Conservation (phyloP, 2,329 filamentous ascomycete species). For the Fusarium cyanostomum region DNA sequence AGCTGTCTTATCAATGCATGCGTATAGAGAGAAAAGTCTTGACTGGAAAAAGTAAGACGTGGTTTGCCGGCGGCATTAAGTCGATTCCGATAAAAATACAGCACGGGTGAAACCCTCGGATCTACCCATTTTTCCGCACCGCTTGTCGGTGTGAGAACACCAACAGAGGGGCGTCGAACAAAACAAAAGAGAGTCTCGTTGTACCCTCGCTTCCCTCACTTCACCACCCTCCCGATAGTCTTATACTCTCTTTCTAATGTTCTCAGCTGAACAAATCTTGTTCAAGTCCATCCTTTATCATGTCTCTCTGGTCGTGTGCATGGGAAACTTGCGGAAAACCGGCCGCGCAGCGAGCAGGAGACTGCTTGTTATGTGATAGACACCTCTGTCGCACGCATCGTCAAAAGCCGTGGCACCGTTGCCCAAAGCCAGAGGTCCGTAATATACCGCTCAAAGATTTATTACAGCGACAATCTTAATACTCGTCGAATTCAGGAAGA, state of each 20-base stretch:
- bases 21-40: no score
- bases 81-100: no score
- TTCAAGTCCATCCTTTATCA: background rate
- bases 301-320: constrained; percentile 6
- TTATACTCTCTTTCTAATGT: background rate
- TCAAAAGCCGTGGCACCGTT: constrained; percentile 8
- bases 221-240: background rate
- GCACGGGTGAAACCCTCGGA: no score
- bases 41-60: no score
- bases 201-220: no score
- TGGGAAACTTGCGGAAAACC: constrained; percentile 5
- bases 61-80: no score
- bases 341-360: constrained; percentile 9
- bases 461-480: background rate
- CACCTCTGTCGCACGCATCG: constrained; percentile 6
- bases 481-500: background rate
- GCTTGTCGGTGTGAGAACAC: no score
- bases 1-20: no score
- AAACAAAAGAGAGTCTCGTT: no score
- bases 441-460: background rate
- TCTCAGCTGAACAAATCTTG: background rate
- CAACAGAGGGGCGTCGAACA: no score
- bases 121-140: no score
- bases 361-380: constrained; percentile 7
- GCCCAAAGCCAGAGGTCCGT: constrained; percentile 11